phyloP scores from a whole-genome alignment of 2,329 filamentous ascomycete species.

The Aspergillus piperis region DNA sequence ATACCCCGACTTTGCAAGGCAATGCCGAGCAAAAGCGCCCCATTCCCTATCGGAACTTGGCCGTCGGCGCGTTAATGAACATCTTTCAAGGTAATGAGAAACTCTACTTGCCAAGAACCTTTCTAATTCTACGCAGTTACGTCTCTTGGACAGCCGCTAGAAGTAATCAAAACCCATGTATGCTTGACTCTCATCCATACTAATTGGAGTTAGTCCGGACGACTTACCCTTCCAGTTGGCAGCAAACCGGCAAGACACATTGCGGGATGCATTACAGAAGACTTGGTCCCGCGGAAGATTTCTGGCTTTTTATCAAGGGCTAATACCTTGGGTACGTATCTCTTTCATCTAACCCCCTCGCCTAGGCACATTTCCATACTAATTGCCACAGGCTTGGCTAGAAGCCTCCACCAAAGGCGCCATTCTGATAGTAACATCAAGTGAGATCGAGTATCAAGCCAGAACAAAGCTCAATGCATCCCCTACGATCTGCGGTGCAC shows the following conservation, averaged over 20 bases:
- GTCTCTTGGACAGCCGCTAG: slow-evolving; percentile 3
- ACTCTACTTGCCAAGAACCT: background rate
- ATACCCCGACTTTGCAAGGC: background rate
- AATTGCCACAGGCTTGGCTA: slow-evolving; percentile 70
- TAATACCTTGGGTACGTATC: slow-evolving; percentile 9
- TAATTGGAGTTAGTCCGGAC: no score
- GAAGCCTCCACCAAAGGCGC: slow-evolving; percentile 98
- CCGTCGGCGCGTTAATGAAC: slow-evolving; percentile 8
- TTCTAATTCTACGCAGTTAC: background rate
- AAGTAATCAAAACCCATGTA: slow-evolving; percentile 11
- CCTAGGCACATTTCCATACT: background rate
- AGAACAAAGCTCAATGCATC: slow-evolving; percentile 43
- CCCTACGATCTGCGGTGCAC: slow-evolving; percentile 11
- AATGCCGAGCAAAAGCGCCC: slow-evolving; percentile 2
- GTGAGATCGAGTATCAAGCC: slow-evolving; percentile 92
- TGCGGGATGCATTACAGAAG: slow-evolving; percentile 1
- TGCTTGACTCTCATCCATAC: background rate
- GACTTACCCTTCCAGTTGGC: background rate
- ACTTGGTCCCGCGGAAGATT: slow-evolving; percentile 4
- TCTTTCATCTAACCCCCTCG: background rate
- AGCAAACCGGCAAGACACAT: slow-evolving; percentile 3
- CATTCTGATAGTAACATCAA: slow-evolving; percentile 94
- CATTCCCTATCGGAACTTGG: slow-evolving; percentile 9
- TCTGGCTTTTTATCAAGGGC: slow-evolving; percentile 7
- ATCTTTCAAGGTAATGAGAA: slow-evolving; percentile 3